Percentiles rank a stretch among this genome's conserved stretches.
These are phyloP conservation scores for Chytridiales sp. DNA, from an alignment of 371 early-diverging fungal genomes.

Conservation along the genomic window DNA sequence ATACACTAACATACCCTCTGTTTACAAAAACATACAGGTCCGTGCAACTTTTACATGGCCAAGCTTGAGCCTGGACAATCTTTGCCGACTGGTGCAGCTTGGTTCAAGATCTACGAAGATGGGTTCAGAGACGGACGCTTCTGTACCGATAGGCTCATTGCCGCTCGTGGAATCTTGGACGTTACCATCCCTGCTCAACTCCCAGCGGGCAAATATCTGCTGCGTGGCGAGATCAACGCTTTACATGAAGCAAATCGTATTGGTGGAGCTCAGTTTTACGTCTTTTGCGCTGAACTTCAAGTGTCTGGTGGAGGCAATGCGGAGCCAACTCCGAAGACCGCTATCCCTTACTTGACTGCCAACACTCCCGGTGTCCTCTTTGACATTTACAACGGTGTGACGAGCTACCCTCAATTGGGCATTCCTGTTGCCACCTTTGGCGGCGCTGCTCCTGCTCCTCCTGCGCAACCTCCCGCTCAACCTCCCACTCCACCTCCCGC, in stretches of 20 bases:
- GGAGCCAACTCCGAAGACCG: conserved; percentile 4
- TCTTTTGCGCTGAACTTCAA: conserved; percentile 11
- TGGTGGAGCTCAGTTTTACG: conserved; percentile 21
- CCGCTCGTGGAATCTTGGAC: conserved; percentile 11
- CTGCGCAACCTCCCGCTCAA: too few species aligned
- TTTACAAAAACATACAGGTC: too few species aligned
- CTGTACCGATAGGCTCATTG: conserved; percentile 17
- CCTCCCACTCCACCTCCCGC: conserved; percentile 8
- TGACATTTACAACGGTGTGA: conserved; percentile 5
- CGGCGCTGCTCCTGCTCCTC: conserved; percentile 8
- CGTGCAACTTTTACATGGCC: conserved; percentile 19
- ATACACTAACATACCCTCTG: too few species aligned
- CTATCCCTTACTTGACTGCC: conserved; percentile 3
- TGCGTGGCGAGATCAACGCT: conserved; percentile 18
- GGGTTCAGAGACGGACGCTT: conserved; percentile 7
- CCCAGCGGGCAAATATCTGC: conserved; percentile 24
- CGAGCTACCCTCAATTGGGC: conserved; percentile 14
- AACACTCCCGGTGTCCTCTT: conserved; percentile 19
- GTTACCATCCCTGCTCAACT: conserved; percentile 13
- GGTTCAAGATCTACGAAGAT: conserved; percentile 31
- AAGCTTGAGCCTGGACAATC: neutral
- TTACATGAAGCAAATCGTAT: conserved; percentile 17
- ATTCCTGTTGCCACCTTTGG: conserved; percentile 5
- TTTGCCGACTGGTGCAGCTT: conserved; percentile 10
- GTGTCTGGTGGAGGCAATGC: conserved; percentile 15